phyloP scores from a whole-genome alignment of 345 rosid species.

The Euphorbia tirucalli region DNA sequence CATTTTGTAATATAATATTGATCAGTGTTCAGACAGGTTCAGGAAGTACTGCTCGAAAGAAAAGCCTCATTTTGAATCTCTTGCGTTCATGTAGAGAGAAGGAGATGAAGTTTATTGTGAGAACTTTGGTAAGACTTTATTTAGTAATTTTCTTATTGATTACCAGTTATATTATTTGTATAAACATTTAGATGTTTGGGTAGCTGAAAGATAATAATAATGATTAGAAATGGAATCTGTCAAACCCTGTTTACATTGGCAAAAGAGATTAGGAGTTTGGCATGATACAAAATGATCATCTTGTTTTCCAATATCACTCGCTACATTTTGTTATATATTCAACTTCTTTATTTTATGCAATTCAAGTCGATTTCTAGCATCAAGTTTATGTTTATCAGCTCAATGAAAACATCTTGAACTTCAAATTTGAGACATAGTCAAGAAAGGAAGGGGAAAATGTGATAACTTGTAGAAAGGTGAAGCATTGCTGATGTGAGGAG shows the following conservation, averaged over 20 bases:
- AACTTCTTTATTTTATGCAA: neutral
- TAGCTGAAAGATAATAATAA: neutral
- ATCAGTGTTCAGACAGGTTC: conserved; percentile 81
- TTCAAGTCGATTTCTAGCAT: neutral
- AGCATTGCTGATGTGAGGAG: neutral
- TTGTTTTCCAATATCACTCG: neutral
- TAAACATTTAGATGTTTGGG: neutral
- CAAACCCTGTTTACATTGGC: neutral
- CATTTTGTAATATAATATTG: conserved; percentile 32
- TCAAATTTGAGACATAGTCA: neutral
- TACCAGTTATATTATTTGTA: neutral
- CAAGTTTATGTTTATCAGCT: neutral
- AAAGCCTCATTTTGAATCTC: conserved; percentile 73
- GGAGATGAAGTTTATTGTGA: conserved; percentile 83
- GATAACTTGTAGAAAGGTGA: neutral
- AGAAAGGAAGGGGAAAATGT: neutral
- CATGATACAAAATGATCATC: neutral
- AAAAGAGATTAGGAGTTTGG: neutral
- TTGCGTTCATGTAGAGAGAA: conserved; percentile 82
- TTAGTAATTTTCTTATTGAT: neutral
- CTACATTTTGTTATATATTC: neutral
- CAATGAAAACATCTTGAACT: neutral
- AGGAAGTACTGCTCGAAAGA: conserved; percentile 75
- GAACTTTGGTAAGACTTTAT: conserved; percentile 65
- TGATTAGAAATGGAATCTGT: neutral